phyloP scores from a whole-genome alignment of 306 rosid species.

The Casuarina glauca region DNA sequence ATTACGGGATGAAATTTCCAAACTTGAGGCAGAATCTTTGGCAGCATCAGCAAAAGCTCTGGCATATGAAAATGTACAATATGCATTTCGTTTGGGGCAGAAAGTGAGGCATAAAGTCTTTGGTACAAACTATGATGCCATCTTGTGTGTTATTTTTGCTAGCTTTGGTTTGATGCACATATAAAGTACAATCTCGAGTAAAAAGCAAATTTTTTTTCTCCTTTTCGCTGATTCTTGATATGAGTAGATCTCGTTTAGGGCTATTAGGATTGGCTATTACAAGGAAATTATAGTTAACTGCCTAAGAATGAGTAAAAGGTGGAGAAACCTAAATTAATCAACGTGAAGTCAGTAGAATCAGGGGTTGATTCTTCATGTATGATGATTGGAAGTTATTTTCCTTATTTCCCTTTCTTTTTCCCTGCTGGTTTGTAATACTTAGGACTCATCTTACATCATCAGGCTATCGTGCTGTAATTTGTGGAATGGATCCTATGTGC shows the following conservation, averaged over 20 bases:
- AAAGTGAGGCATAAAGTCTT: slow-evolving; percentile 73
- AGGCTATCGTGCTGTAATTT: slow-evolving; percentile 80
- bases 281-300: slow-evolving; percentile 15
- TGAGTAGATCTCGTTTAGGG: not conserved
- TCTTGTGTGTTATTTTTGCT: slow-evolving; percentile 17
- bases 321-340: slow-evolving; percentile 1
- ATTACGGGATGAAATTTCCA: slow-evolving; percentile 70
- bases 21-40: slow-evolving; percentile 78
- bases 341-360: slow-evolving; percentile 3
- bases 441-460: slow-evolving; percentile 26
- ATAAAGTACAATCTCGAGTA: not conserved
- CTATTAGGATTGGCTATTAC: slow-evolving; percentile 21
- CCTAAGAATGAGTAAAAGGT: slow-evolving; percentile 8
- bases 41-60: slow-evolving; percentile 83
- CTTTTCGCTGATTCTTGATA: slow-evolving; percentile 4
- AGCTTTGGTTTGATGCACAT: slow-evolving; percentile 18
- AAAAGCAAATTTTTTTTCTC: not conserved
- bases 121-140: slow-evolving; percentile 41
- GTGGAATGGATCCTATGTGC: slow-evolving; percentile 98
- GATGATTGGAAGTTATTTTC: not conserved
- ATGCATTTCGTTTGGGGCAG: slow-evolving; percentile 85
- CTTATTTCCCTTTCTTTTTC: not conserved
- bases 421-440: slow-evolving; percentile 26
- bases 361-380: not conserved
- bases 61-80: slow-evolving; percentile 78